Conservation (phyloP, 257 asterid species). For the Parsonsia alboflavescens region DNA sequence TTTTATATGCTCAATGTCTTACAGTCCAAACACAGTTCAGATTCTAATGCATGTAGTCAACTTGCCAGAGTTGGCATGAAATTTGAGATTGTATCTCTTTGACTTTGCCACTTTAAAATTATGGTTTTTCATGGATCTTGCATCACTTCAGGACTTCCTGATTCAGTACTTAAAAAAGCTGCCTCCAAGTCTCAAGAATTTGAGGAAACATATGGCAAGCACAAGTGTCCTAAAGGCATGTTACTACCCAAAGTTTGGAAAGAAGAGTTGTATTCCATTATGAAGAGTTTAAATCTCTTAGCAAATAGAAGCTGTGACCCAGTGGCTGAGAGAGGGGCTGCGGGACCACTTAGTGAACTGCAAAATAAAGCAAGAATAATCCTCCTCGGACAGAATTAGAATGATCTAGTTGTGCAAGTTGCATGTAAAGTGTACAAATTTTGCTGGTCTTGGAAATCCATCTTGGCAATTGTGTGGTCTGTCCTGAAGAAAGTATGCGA, state of each 20-base stretch:
- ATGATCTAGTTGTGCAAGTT: neutral
- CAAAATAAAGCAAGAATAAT: constrained; percentile 47
- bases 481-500: neutral
- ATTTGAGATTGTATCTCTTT: neutral
- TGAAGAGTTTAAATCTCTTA: constrained; percentile 34
- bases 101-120: neutral
- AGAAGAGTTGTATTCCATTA: constrained; percentile 29
- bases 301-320: constrained; percentile 14
- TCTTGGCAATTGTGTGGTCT: neutral
- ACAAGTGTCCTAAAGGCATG: constrained; percentile 13
- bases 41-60: neutral
- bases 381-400: constrained; percentile 40
- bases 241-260: constrained; percentile 31
- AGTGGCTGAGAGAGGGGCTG: constrained; percentile 17
- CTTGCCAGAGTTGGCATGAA: neutral
- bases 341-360: constrained; percentile 37
- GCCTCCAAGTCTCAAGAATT: constrained; percentile 69
- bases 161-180: constrained; percentile 64
- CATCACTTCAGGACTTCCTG: constrained; percentile 71
- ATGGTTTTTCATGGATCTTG: neutral
- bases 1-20: neutral
- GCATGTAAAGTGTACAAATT: neutral
- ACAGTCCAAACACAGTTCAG: neutral
- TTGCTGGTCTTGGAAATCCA: neutral
- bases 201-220: constrained; percentile 53